Evolutionary conservation across 345 rosid species (phyloP), one percentile per base, ranked within the genome.

Genomic region (Conringia planisiliqua): DNA sequence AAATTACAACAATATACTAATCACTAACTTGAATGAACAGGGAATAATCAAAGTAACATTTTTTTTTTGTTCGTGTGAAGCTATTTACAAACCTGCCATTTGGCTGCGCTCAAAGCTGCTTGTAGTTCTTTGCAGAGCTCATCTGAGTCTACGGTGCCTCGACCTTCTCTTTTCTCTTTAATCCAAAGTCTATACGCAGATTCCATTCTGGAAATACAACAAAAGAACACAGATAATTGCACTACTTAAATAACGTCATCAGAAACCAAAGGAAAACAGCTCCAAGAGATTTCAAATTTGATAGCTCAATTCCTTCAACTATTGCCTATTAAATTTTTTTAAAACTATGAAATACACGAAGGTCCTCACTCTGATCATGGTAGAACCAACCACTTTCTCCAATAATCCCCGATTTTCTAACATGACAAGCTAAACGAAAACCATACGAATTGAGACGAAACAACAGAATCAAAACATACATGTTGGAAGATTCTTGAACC

Each of bases 181-280:
- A 78, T 47, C 96, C 98, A 92, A 74, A 86, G 33, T 57, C 94
- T 82, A 58, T 83, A 88, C 2, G 29, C 27, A 20, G 55, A 50
- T 80, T 87, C 96, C 98, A 92, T 88, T 51, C 98, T 92, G 82
- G n/a, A n/a, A n/a, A n/a, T n/a, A n/a, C n/a, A n/a, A n/a, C n/a
- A n/a, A n/a, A n/a, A n/a, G n/a, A n/a, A n/a, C n/a, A n/a, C n/a
- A n/a, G n/a, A n/a, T n/a, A n/a, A n/a, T n/a, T n/a, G n/a, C n/a
- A n/a, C n/a, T n/a, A n/a, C n/a, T n/a, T n/a, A n/a, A n/a, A n/a
- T n/a, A n/a, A n/a, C n/a, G n/a, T n/a, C n/a, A n/a, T n/a, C n/a
- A n/a, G 59, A 29, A 1, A 29, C 16, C 5, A 54, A 54, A 54
- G n/a, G 3, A 36, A 13, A 48, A 33, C 33, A 20, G 4, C 22